These are phyloP conservation scores for Gossypium trilobum DNA, from an alignment of 441 rosid genomes.

Conservation along the genomic window DNA sequence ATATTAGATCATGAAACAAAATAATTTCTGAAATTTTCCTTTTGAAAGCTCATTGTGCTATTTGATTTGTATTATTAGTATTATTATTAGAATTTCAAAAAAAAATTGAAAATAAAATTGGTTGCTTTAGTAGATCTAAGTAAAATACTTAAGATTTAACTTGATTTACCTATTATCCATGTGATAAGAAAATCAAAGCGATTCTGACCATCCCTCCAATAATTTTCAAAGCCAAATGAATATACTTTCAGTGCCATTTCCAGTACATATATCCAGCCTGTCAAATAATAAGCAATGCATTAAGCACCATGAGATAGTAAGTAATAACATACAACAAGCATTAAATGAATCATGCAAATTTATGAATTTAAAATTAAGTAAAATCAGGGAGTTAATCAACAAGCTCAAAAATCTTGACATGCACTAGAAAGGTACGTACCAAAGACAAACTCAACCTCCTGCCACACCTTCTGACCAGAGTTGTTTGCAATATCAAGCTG, in stretches of 20 bases:
- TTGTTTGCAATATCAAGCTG: conserved; percentile 93
- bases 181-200: conserved; percentile 89
- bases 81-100: not conserved
- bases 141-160: not conserved
- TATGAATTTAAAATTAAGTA: not conserved
- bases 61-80: conserved; percentile 1
- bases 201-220: conserved; percentile 96
- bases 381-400: conserved; percentile 5
- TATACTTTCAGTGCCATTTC: conserved; percentile 92
- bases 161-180: conserved; percentile 64
- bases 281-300: conserved; percentile 16
- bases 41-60: not conserved
- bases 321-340: not conserved
- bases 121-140: not conserved
- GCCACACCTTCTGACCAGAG: conserved; percentile 84
- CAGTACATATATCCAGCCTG: conserved; percentile 95
- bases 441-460: conserved; percentile 70
- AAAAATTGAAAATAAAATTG: not conserved
- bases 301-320: conserved; percentile 8
- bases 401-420: not conserved
- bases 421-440: conserved; percentile 46
- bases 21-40: not conserved
- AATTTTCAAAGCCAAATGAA: conserved; percentile 76
- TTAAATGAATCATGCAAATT: not conserved
- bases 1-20: not conserved